Evolutionary conservation across 1,139 yeast species (phyloP).

Genomic region (Pneumocystis murina): DNA sequence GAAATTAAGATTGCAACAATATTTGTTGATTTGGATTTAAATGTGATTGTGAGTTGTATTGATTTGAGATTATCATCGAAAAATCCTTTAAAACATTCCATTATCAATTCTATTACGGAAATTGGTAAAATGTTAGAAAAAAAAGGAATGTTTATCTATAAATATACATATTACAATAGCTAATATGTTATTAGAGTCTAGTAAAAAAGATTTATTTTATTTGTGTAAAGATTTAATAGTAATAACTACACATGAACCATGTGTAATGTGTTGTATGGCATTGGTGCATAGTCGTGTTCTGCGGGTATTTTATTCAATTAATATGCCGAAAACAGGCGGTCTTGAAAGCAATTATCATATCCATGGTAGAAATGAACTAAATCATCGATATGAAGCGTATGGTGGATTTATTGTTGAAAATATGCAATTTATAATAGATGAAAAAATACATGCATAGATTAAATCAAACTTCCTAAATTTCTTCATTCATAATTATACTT

Average conservation of each 20-base stretch:
- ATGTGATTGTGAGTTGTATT: background rate
- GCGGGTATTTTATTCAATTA: constrained; percentile 45
- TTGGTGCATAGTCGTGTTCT: constrained; percentile 75
- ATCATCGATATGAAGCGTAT: constrained; percentile 32
- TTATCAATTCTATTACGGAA: constrained; percentile 51
- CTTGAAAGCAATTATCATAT: constrained; percentile 47
- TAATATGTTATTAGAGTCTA: constrained; percentile 13
- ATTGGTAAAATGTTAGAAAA: constrained; percentile 39
- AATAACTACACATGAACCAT: constrained; percentile 88
- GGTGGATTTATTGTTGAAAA: background rate
- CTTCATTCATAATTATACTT: too few species aligned
- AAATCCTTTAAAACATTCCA: constrained; percentile 53
- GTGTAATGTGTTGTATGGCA: constrained; percentile 96
- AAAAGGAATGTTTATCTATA: constrained; percentile 21
- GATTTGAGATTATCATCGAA: background rate
- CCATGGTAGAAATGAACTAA: constrained; percentile 56
- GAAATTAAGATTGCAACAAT: background rate
- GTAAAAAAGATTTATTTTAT: constrained; percentile 27
- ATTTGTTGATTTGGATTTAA: background rate
- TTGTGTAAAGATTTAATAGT: constrained; percentile 65
- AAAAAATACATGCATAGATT: background rate
- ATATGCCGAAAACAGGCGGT: constrained; percentile 38
- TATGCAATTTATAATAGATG: background rate
- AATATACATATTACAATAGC: constrained; percentile 13
- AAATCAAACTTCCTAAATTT: too few species aligned